Evolutionary conservation across 306 rosid genomes (phyloP), one percentile per base, ranked within the genome.

Genomic region (Macrotyloma uniflorum): DNA sequence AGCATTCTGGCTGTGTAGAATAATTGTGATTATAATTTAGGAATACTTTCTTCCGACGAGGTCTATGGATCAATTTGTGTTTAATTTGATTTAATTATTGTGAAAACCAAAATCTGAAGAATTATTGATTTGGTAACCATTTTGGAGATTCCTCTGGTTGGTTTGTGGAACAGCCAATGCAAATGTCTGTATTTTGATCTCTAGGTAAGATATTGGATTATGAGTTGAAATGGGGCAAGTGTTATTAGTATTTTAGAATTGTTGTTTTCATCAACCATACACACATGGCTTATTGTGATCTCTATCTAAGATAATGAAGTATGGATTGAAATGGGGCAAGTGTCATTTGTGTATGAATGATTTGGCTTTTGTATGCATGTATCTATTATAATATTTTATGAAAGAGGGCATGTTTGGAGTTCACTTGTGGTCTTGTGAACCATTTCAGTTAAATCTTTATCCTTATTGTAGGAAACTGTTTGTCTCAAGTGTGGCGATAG

Each of bases 401-500:
- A 12, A 55, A 20, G 71, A 43, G 45, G 40, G 18, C 58, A 18
- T 66, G 46, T 45, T 51, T 53, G 78, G 78, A 36, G 45, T 6
- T 73, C 19, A 33, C 46, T 55, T 16, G 18, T 55, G 20, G 5
- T 45, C 14, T 45, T 42, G 20, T 63, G 77, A 66, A 36, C 46
- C 68, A 23, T 53, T 75, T 75, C 30, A n/a, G 49, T 69, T 14
- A 50, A 43, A 24, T 1, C 57, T 7, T 43, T 2, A 19, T 50
- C 63, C 43, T 16, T 75, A 22, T 72, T 76, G 69, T 57, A 86
- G 89, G 87, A 53, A 28, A 26, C 68, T 68, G 83, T 83, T 68
- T 86, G 89, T 83, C 76, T 83, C 68, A 46, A 30, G 4, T 86
- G 89, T 67, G 85, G 87, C 2, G 40, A 78, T 24, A 14, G 5